Base-by-base conservation (phyloP, 768 basidiomycete genomes). In the Tricholomella constricta region DNA sequence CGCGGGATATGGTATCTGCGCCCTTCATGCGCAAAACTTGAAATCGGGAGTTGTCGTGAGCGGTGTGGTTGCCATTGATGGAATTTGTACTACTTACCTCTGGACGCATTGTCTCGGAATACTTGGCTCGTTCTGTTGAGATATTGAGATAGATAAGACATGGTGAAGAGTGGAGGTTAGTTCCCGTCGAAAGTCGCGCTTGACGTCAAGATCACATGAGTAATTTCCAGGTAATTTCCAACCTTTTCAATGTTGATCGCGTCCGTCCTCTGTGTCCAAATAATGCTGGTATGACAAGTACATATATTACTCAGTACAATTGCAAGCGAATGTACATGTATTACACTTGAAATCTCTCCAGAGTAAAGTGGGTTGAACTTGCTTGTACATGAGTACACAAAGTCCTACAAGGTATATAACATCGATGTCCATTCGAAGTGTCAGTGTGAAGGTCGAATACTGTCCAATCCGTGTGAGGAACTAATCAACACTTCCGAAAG, bases 1-100 rank as follows among this genome's bases (percentile, higher is more conserved):
- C 69, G 31, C 85, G 82, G 41, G 73, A 72, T 8, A 85, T 85
- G 23, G 70, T 75, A 48, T 88, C 81, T n/a, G 83, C 81, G 59
- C 91, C 91, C 62, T 83, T 77, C 90, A 93, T 93, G 42, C 81
- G 78, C 34, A 89, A 64, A 48, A 88, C 90, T 92, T 32, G 41
- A 4, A 36, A 25, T 22, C n/a, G 22, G 37, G 26, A 55, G 15
- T 20, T 29, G 12, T 23, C 27, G 35, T 40, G 22, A 46, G 45
- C 20, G 52, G 4, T 27, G 11, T 26, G 3, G 20, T 19, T 34
- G 35, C n/a, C 27, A 31, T n/a, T 2, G 35, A 22, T 25, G 9
- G 22, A 36, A 46, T 23, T 15, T 20, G 41, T 41, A 17, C n/a
- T n/a, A 15, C 9, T 45, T 60, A 77, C 78, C 65, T 64, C 70